These are phyloP conservation scores for Neurospora sp. DNA, from an alignment of 2,329 filamentous ascomycete genomes.

Conservation along the genomic window DNA sequence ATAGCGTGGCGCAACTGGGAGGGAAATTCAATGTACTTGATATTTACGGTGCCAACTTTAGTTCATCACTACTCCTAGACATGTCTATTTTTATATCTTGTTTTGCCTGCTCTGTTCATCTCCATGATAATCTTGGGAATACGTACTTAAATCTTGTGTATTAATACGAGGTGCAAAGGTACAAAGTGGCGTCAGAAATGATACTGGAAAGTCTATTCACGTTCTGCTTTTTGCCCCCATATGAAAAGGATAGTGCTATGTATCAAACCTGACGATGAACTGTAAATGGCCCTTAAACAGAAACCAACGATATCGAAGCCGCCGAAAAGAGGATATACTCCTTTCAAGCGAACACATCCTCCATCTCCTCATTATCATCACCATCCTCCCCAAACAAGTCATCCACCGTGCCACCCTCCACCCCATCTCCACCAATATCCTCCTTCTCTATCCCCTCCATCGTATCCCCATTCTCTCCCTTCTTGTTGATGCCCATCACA, in stretches of 20 bases:
- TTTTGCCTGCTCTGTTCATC: background rate
- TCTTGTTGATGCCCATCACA: constrained; percentile 16
- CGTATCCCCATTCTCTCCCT: constrained; percentile 27
- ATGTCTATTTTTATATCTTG: background rate
- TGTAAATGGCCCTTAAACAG: background rate
- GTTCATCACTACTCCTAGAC: background rate
- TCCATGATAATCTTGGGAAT: background rate
- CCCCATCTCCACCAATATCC: constrained; percentile 44
- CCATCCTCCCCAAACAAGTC: constrained; percentile 30
- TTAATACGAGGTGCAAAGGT: background rate
- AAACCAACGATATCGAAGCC: background rate
- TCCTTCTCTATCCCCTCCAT: constrained; percentile 42
- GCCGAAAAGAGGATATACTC: background rate
- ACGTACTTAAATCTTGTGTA: background rate
- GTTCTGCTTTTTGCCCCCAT: background rate
- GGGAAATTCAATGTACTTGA: background rate
- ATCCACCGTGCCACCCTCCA: constrained; percentile 44
- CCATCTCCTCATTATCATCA: constrained; percentile 22
- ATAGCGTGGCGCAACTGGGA: constrained; percentile 15
- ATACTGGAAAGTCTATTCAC: background rate
- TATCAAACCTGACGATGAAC: background rate
- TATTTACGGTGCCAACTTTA: background rate
- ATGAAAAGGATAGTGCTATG: background rate
- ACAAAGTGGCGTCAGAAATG: background rate
- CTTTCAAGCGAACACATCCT: constrained; percentile 23